These are phyloP conservation scores for Tetramitus jugosus DNA, from an alignment of 208 protist species.

Conservation along the genomic window DNA sequence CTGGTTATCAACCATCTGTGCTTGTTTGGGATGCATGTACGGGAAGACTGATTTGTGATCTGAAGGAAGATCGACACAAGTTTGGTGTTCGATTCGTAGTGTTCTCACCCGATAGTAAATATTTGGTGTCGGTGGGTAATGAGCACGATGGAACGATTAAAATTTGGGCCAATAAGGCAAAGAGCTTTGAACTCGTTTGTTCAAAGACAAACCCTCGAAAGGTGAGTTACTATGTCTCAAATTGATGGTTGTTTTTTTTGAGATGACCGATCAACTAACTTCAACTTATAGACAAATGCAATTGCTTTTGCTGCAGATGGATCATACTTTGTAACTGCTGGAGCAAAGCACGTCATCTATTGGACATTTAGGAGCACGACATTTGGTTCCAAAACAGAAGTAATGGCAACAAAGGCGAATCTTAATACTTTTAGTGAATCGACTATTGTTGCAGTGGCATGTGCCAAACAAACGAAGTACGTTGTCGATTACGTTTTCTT, in stretches of 20 bases:
- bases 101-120: slow-evolving; percentile 38
- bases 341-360: slow-evolving; percentile 10
- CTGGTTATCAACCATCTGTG: slow-evolving; percentile 22
- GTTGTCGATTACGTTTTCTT: background rate
- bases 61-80: background rate
- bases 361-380: background rate
- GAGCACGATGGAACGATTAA: slow-evolving; percentile 33
- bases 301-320: slow-evolving; percentile 5
- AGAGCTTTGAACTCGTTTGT: background rate
- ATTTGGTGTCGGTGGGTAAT: slow-evolving; percentile 32
- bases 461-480: background rate
- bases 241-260: too few species aligned
- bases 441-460: too few species aligned
- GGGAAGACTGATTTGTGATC: background rate
- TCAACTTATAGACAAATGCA: background rate
- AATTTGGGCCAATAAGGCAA: background rate
- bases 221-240: too few species aligned
- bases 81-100: slow-evolving; percentile 7
- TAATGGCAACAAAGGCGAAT: background rate
- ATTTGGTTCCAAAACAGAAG: background rate
- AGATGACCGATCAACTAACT: too few species aligned
- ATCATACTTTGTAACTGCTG: background rate
- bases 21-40: slow-evolving; percentile 31
- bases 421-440: background rate
- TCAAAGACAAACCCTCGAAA: too few species aligned